phyloP scores from a whole-genome alignment of 352 stramenopile species.

The Globisporangium uncinulatum region DNA sequence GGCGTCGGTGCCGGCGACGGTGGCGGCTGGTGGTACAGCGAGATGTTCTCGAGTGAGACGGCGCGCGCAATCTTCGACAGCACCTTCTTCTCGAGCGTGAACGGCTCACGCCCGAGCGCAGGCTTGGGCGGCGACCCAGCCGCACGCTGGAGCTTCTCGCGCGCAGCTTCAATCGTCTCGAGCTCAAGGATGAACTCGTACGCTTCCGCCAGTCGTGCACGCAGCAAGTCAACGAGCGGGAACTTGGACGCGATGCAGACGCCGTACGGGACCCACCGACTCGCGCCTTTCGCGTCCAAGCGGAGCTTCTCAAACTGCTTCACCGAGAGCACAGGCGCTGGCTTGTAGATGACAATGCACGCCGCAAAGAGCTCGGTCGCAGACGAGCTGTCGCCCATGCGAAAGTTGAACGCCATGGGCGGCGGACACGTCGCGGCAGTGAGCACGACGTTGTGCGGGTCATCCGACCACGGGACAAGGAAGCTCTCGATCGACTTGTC shows the following conservation, averaged over 20 bases:
- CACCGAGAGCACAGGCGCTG: constrained; percentile 48
- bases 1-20: constrained; percentile 6
- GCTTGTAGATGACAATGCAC: constrained; percentile 78
- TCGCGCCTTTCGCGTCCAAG: constrained; percentile 33
- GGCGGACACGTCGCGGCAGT: constrained; percentile 36
- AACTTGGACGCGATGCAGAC: constrained; percentile 83
- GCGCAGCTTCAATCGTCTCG: constrained; percentile 37
- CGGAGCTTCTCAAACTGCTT: constrained; percentile 53
- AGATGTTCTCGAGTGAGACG: constrained; percentile 62
- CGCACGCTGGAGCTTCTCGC: constrained; percentile 20
- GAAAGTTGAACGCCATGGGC: constrained; percentile 68
- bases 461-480: constrained; percentile 52
- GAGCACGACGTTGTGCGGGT: constrained; percentile 39
- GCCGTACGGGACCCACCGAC: constrained; percentile 74
- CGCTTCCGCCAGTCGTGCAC: constrained; percentile 68
- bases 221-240: constrained; percentile 72
- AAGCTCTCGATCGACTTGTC: constrained; percentile 75
- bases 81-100: constrained; percentile 75
- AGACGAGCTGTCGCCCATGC: constrained; percentile 70
- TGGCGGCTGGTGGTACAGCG: constrained; percentile 33
- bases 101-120: constrained; percentile 20
- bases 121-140: constrained; percentile 9
- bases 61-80: constrained; percentile 67
- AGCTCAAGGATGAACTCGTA: constrained; percentile 80
- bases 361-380: constrained; percentile 70